Evolutionary conservation across 116 monocot genomes (phyloP), one percentile per base, ranked within the genome.

Genomic region (Posidonia oceanica): DNA sequence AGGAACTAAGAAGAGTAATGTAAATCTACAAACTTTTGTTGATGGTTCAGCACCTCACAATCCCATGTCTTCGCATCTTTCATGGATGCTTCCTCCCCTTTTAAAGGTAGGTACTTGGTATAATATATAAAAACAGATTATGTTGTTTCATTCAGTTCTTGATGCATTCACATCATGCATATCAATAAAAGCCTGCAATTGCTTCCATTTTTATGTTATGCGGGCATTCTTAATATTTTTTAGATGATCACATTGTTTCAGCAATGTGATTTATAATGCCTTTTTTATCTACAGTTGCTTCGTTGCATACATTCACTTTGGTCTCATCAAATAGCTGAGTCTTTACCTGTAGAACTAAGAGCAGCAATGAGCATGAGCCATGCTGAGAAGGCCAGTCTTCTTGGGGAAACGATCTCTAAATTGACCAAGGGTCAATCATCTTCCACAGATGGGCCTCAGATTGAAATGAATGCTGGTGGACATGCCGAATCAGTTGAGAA

Each of bases 51-150:
- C 52, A 68, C 52, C 64, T 69, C 64, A 63, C 42, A 93, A 93
- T 85, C 98, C 93, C 54, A 79, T 98, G 78, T 87, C 86, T 68
- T 75, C 82, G 76, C 98, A 98, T 88, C 67, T 98, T 69, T 75
- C 90, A 56, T 98, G 98, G 98, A 87, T 98, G 73, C 80, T 98
- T 44, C 98, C 98, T 75, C 93, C 98, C n/a, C 90, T 93, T 22
- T 75, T 98, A 64, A 89, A 78, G 85, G 97, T 93, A 78, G 63
- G 67, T 71, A 14, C 48, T 48, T 10, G 7, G 48, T 48, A 48
- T 48, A 12, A 48, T 48, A 10, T 48, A 7, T 29, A 29, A 29
- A 0, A 29, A 29, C 29, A 63, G 15, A 66, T 66, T 44, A 13
- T 67, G 18, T 67, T 14, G 16, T 8, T 16, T 8, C 67, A 17